Conservation (phyloP, 2,329 filamentous ascomycete genomes). For the Ophiostoma populinum region DNA sequence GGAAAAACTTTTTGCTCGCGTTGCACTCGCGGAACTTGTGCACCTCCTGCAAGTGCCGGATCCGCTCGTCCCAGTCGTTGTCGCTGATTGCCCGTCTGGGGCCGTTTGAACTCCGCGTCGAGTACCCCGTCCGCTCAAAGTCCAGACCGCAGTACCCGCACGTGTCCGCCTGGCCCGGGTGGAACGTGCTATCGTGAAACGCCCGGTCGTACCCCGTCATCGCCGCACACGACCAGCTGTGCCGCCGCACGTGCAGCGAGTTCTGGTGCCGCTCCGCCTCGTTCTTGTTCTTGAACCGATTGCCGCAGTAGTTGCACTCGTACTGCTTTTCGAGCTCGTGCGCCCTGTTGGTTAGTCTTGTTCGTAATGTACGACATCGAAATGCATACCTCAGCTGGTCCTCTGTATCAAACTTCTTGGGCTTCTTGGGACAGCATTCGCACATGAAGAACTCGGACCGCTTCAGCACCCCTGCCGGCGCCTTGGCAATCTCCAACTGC, state of each 20-base stretch:
- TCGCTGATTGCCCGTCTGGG: no score
- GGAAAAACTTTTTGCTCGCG: constrained; percentile 93
- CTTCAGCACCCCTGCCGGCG: constrained; percentile 24
- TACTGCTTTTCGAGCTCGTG: constrained; percentile 96
- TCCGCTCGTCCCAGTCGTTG: constrained; percentile 76
- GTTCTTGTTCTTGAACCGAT: constrained; percentile 98
- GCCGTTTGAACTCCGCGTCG: constrained; percentile 22
- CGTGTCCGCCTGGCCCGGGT: constrained; percentile 52
- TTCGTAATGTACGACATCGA: not conserved
- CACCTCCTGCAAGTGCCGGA: constrained; percentile 72
- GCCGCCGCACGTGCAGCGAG: constrained; percentile 74
- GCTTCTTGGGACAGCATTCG: constrained; percentile 93
- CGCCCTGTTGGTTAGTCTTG: constrained; percentile 35
- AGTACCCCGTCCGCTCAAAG: constrained; percentile 41
- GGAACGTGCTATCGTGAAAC: constrained; percentile 64
- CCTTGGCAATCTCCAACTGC: constrained; percentile 25
- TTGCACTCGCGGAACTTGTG: constrained; percentile 99
- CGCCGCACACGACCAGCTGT: constrained; percentile 94
- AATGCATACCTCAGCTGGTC: constrained; percentile 64
- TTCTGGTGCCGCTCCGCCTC: constrained; percentile 95
- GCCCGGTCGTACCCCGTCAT: constrained; percentile 62
- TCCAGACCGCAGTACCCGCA: constrained; percentile 96
- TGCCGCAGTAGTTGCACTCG: constrained; percentile 78
- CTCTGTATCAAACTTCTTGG: constrained; percentile 77
- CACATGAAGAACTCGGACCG: constrained; percentile 43